phyloP scores from a whole-genome alignment of 1,284 basidiomycete species.

The Cutaneotrichosporon sp. region DNA sequence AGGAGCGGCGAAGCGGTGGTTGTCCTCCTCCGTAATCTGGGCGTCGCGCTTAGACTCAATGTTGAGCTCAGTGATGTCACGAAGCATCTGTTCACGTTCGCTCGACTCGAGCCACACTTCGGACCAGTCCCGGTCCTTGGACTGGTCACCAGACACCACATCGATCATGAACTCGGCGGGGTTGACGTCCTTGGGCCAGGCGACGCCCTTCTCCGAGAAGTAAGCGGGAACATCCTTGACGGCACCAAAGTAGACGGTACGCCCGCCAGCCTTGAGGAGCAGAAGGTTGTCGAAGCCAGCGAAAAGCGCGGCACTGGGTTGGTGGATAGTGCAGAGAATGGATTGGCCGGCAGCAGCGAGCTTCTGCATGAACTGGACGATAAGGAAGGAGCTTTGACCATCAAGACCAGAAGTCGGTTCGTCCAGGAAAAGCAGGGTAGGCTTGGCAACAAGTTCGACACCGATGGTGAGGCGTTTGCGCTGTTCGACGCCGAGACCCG shows the following conservation, averaged over 20 bases:
- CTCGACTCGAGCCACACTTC: conserved; percentile 59
- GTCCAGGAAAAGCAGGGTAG: conserved; percentile 50
- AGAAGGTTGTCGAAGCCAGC: conserved; percentile 67
- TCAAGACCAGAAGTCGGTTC: conserved; percentile 57
- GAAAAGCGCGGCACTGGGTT: conserved; percentile 61
- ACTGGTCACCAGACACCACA: conserved; percentile 39
- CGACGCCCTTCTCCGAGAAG: conserved; percentile 47
- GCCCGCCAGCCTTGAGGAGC: conserved; percentile 51
- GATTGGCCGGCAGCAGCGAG: conserved; percentile 52
- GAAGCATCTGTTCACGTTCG: conserved; percentile 43
- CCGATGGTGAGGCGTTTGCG: conserved; percentile 55
- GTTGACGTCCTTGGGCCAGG: conserved; percentile 51
- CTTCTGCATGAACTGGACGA: conserved; percentile 56
- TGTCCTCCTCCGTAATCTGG: conserved; percentile 20
- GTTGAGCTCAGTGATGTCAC: conserved; percentile 48
- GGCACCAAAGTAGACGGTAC: conserved; percentile 56
- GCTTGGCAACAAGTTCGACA: conserved; percentile 48
- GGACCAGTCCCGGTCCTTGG: conserved; percentile 58
- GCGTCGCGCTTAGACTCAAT: background rate
- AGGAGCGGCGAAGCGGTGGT: conserved; percentile 38
- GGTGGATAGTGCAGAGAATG: conserved; percentile 54
- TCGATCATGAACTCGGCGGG: conserved; percentile 52
- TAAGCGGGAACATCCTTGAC: conserved; percentile 53
- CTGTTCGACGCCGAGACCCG: conserved; percentile 47
- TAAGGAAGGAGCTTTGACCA: conserved; percentile 57